Conservation (phyloP, 148 eudicot genomes). For the Diospyros kaki region DNA sequence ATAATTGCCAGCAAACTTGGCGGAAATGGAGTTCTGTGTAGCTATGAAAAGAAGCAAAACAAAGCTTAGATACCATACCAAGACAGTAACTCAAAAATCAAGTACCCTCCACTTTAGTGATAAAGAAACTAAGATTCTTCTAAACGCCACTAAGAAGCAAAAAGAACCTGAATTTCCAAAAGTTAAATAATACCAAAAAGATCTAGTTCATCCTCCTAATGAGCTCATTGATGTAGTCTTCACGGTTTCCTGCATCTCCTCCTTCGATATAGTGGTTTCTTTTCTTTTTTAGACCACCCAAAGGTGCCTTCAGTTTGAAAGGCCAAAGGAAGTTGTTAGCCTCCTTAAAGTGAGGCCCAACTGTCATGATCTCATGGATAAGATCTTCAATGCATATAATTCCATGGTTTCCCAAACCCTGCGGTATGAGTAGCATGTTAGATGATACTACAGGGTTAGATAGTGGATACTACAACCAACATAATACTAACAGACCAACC, state of each 20-base stretch:
- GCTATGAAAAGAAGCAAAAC: background rate
- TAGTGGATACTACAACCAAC: background rate
- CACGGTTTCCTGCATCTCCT: slow-evolving; percentile 72
- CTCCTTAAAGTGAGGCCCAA: slow-evolving; percentile 67
- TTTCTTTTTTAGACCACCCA: slow-evolving; percentile 69
- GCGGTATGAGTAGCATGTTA: background rate
- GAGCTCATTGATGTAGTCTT: slow-evolving; percentile 54
- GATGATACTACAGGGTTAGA: background rate
- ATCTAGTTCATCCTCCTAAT: slow-evolving; percentile 72
- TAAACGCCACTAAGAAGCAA: background rate
- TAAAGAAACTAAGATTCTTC: background rate
- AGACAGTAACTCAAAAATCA: background rate
- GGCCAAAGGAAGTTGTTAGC: slow-evolving; percentile 82
- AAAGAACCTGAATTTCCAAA: slow-evolving; percentile 4
- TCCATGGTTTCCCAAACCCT: slow-evolving; percentile 55
- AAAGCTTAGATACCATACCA: background rate
- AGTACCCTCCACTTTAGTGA: background rate
- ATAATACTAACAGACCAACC: slow-evolving; percentile 27
- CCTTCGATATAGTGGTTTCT: slow-evolving; percentile 73
- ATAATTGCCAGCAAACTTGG: too few species aligned
- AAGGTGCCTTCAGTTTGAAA: slow-evolving; percentile 59
- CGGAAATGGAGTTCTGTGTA: background rate
- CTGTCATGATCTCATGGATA: slow-evolving; percentile 59
- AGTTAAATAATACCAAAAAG: background rate
- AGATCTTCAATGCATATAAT: slow-evolving; percentile 65